Conservation (phyloP, 2,329 filamentous ascomycete genomes). For the Zopfia rhizophila region DNA sequence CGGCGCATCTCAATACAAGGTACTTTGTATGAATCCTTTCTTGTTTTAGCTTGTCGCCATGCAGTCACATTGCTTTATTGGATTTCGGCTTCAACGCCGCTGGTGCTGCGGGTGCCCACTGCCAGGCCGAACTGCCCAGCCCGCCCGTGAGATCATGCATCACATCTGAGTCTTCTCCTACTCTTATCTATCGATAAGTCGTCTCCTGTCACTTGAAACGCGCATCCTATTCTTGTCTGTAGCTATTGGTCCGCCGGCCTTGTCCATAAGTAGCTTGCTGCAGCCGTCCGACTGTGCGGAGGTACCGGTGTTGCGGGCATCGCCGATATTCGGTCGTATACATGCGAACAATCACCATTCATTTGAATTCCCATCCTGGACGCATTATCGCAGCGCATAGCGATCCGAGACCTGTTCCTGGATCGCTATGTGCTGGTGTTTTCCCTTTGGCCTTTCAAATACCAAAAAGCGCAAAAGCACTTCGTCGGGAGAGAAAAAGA, state of each 20-base stretch:
- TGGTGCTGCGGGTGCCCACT: constrained; percentile 38
- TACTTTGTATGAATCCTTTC: constrained; percentile 47
- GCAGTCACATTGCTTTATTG: constrained; percentile 46
- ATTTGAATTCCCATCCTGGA: constrained; percentile 25
- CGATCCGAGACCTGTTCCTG: constrained; percentile 33
- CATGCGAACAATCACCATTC: constrained; percentile 33
- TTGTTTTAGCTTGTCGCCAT: constrained; percentile 51
- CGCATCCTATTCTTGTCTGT: constrained; percentile 26
- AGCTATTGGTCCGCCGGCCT: constrained; percentile 33
- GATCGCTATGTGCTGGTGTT: constrained; percentile 51
- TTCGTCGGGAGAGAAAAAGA: constrained; percentile 43
- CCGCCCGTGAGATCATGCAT: constrained; percentile 45
- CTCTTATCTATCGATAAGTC: constrained; percentile 25
- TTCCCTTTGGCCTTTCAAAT: constrained; percentile 42
- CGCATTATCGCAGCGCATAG: constrained; percentile 36
- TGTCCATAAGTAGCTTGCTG: constrained; percentile 41
- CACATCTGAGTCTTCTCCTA: constrained; percentile 21
- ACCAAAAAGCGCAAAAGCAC: constrained; percentile 42
- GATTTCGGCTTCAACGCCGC: constrained; percentile 41
- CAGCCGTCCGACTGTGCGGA: constrained; percentile 32
- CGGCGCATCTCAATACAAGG: constrained; percentile 41
- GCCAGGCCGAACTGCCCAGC: constrained; percentile 27
- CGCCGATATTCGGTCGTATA: constrained; percentile 40
- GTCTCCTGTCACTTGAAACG: constrained; percentile 38
- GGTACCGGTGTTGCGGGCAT: constrained; percentile 28